These are phyloP conservation scores for Pythium apleroticum DNA, from an alignment of 352 stramenopile species.

Conservation along the genomic window DNA sequence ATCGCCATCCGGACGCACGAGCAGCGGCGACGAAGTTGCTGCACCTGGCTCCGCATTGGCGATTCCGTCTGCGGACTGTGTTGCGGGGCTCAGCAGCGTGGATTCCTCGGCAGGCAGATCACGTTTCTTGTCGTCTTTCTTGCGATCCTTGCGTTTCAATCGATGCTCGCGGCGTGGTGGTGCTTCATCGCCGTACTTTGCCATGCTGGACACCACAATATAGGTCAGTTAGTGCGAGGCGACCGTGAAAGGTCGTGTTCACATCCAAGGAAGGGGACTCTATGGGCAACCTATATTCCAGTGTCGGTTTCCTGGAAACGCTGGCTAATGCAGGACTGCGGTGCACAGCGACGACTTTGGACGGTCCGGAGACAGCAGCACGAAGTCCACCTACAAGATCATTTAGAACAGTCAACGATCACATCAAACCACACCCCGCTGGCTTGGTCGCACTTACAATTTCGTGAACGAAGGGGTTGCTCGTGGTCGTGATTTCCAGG, in stretches of 20 bases:
- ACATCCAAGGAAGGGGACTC: background rate
- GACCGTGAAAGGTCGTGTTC: constrained; percentile 4
- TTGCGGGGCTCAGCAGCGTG: background rate
- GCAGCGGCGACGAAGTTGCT: constrained; percentile 37
- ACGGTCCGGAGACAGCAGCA: constrained; percentile 48
- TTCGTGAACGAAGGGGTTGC: constrained; percentile 52
- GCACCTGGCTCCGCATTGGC: constrained; percentile 31
- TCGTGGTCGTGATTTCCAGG: constrained; percentile 36
- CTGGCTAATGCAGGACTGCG: constrained; percentile 33
- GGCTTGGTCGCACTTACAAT: constrained; percentile 38
- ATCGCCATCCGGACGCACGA: constrained; percentile 27
- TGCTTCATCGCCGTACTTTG: background rate
- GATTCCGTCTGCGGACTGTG: background rate
- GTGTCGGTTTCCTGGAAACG: constrained; percentile 5
- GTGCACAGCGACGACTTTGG: constrained; percentile 66
- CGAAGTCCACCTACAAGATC: constrained; percentile 64
- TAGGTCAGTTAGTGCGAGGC: background rate
- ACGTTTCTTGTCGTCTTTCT: background rate
- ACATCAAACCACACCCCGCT: background rate
- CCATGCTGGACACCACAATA: background rate
- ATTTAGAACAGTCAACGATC: background rate
- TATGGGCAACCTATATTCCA: constrained; percentile 20
- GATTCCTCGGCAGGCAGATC: constrained; percentile 1
- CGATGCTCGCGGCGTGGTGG: background rate
- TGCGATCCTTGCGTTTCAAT: constrained; percentile 1